These are phyloP conservation scores for Wickerhamomyces kurtzmanii DNA, from an alignment of 805 yeast species.

Conservation along the genomic window DNA sequence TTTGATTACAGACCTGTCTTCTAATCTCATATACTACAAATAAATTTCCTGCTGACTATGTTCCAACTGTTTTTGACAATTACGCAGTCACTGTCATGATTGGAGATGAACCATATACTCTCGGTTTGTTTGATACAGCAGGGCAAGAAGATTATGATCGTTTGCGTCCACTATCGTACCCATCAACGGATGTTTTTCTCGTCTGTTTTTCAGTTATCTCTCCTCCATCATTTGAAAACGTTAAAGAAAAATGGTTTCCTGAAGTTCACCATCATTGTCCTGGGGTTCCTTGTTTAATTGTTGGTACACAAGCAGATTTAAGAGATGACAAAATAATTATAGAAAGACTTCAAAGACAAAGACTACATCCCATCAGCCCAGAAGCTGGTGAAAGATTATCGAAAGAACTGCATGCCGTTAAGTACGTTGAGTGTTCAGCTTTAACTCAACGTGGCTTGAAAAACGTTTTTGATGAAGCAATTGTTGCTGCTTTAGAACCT, in stretches of 20 bases:
- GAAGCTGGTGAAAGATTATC: conserved; percentile 92
- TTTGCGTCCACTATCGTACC: conserved; percentile 91
- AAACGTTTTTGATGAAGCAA: conserved; percentile 97
- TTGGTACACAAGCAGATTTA: conserved; percentile 93
- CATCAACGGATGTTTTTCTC: conserved; percentile 93
- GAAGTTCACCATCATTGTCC: conserved; percentile 97
- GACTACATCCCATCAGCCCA: conserved; percentile 72
- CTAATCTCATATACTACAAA: conserved; percentile 93
- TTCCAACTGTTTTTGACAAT: conserved; percentile 96
- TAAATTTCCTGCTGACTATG: conserved; percentile 96
- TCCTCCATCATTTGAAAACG: conserved; percentile 96
- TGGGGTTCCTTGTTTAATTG: conserved; percentile 95
- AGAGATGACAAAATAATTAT: conserved; percentile 88
- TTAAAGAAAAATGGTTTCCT: conserved; percentile 97
- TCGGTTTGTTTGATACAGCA: conserved; percentile 97
- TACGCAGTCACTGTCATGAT: conserved; percentile 92
- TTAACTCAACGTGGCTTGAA: conserved; percentile 94
- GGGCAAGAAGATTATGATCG: conserved; percentile 99
- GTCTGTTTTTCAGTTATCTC: conserved; percentile 96
- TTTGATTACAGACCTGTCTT: conserved; percentile 58
- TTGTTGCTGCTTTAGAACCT: conserved; percentile 96
- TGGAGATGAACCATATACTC: conserved; percentile 96
- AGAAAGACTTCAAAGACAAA: conserved; percentile 85
- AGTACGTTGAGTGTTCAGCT: conserved; percentile 97
- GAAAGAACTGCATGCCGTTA: conserved; percentile 88